Base-by-base conservation (phyloP, 2,329 filamentous ascomycete genomes). In the Neurospora sp. region DNA sequence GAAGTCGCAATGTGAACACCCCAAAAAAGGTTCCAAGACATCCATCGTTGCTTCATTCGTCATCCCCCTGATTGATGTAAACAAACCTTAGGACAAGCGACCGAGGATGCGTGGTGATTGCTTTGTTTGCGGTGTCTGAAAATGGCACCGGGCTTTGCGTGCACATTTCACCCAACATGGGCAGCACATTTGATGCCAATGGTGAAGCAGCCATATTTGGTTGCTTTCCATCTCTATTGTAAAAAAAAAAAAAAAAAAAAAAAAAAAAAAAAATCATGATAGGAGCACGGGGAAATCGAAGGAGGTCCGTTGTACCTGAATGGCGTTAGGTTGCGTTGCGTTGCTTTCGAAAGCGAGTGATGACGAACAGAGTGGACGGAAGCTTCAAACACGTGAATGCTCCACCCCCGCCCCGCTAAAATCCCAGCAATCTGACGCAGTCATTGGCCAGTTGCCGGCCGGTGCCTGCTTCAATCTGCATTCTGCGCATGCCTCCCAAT, bases 401-500 rank as follows among this genome's bases (percentile, higher is more conserved):
- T 66, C 72, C 74, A 73, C 71, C 43, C 40, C 13, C 6, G 33
- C 70, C 73, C 70, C 71, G 69, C 69, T 68, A 36, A 46, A 38
- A 67, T n/a, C 17, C 33, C 7, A 36, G 38, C 15, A 23, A 42
- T 11, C 2, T 9, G 11, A 13, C 6, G 15, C 15, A 17, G 39
- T 71, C 68, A 74, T 75, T 74, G 73, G 74, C 38, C 66, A 42
- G 38, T 68, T 13, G 52, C 70, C 62, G 62, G 68, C 66, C 52
- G 68, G 66, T 70, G 19, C 72, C 69, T 73, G 71, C 73, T 72
- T 73, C 74, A 62, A 62, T 71, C 15, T 15, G 52, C 52, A 62
- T 17, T 62, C 52, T 62, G 72, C 74, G 73, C 73, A 72, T 70
- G 52, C 72, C 73, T 74, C 71, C 73, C 68, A 72, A 70, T 73